A percentile compares a stretch with the other conserved stretches of the same genome.
phyloP scores from a whole-genome alignment of 371 early-diverging fungal species.

The Lichtheimia hyalospora region DNA sequence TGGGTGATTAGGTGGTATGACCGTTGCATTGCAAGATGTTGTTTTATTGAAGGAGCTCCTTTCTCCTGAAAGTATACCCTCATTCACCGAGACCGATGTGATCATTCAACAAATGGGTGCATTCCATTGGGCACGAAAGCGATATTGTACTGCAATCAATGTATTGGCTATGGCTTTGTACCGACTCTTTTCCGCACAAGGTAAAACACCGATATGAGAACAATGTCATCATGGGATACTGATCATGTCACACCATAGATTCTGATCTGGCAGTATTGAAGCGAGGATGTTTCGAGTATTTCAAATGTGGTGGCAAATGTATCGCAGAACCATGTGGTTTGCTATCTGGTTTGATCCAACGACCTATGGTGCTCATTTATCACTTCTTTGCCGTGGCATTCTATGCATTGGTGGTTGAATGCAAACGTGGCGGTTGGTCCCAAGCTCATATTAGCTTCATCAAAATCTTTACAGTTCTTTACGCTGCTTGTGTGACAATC shows the following conservation, averaged over 20 bases:
- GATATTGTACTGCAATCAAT: constrained; percentile 77
- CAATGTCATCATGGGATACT: background rate
- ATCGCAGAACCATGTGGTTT: constrained; percentile 83
- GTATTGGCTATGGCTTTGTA: constrained; percentile 91
- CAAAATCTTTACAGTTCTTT: constrained; percentile 43
- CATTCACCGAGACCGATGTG: constrained; percentile 49
- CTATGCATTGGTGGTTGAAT: constrained; percentile 59
- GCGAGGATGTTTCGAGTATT: constrained; percentile 87
- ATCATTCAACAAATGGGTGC: constrained; percentile 59
- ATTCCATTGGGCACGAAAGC: constrained; percentile 82
- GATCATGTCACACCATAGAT: constrained; percentile 7
- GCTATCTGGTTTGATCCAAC: constrained; percentile 69
- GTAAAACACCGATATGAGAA: background rate
- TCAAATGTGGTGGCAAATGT: constrained; percentile 80
- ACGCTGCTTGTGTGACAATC: constrained; percentile 56
- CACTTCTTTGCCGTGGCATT: constrained; percentile 89
- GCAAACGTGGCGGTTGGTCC: constrained; percentile 32
- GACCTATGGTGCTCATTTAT: constrained; percentile 66
- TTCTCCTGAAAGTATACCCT: constrained; percentile 48
- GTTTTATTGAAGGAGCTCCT: constrained; percentile 64
- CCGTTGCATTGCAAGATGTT: constrained; percentile 91
- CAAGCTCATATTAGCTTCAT: constrained; percentile 39
- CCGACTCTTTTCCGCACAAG: constrained; percentile 73
- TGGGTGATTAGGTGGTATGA: constrained; percentile 80
- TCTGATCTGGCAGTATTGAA: constrained; percentile 66